A percentile compares a stretch with the other conserved stretches of the same genome.
phyloP scores from a whole-genome alignment of 2,329 filamentous ascomycete genomes.

The Escovopsis sp. region DNA sequence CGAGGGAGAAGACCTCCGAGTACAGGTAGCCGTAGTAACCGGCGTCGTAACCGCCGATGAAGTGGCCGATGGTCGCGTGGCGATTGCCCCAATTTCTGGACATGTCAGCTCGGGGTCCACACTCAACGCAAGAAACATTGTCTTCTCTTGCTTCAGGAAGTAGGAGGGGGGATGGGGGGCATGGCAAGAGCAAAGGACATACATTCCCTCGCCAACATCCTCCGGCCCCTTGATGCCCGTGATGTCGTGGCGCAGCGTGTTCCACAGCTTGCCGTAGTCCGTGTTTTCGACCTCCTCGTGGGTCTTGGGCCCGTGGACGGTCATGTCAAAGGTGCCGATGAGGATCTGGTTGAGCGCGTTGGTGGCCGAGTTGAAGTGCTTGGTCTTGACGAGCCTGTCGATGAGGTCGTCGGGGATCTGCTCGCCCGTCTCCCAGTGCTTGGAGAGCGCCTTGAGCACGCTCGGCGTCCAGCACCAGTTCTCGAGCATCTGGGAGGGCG shows the following conservation, averaged over 20 bases:
- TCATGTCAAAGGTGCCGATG: slow-evolving; percentile 76
- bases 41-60: slow-evolving; percentile 73
- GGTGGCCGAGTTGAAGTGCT: slow-evolving; percentile 66
- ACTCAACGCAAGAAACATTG: no score
- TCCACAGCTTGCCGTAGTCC: slow-evolving; percentile 53
- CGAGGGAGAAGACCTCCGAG: slow-evolving; percentile 65
- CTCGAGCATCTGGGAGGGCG: slow-evolving; percentile 58
- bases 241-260: slow-evolving; percentile 56
- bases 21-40: slow-evolving; percentile 67
- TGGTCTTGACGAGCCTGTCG: slow-evolving; percentile 57
- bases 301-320: slow-evolving; percentile 54
- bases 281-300: slow-evolving; percentile 53
- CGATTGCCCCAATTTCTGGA: slow-evolving; percentile 56
- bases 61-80: slow-evolving; percentile 66
- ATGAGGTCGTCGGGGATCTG: slow-evolving; percentile 62
- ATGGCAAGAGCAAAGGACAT: slow-evolving; percentile 13
- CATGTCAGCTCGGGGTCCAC: no score
- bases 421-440: slow-evolving; percentile 56
- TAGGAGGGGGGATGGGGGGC: not conserved
- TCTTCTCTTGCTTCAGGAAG: not conserved
- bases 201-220: slow-evolving; percentile 40
- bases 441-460: slow-evolving; percentile 50
- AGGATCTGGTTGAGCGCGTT: slow-evolving; percentile 67
- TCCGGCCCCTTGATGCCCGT: slow-evolving; percentile 61
- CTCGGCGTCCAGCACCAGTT: slow-evolving; percentile 61